Conservation (phyloP, 2,329 filamentous ascomycete genomes). For the Fusarium poae region DNA sequence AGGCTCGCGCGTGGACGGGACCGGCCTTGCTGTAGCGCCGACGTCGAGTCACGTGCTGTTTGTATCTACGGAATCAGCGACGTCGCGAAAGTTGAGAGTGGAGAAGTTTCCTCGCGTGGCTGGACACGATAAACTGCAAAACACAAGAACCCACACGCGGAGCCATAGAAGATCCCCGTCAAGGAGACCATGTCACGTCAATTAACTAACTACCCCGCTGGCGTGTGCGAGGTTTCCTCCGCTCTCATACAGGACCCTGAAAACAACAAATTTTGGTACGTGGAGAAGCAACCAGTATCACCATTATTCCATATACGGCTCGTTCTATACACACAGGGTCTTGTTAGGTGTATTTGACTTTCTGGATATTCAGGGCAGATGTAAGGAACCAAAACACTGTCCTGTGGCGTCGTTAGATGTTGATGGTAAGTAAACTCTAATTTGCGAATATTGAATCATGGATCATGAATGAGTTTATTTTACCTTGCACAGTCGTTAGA, state of each 20-base stretch:
- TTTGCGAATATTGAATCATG: constrained; percentile 12
- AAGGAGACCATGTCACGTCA: constrained; percentile 37
- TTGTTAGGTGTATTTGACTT: constrained; percentile 21
- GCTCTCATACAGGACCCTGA: constrained; percentile 37
- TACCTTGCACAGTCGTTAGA: constrained; percentile 12
- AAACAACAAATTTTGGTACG: constrained; percentile 22
- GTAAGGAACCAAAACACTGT: constrained; percentile 10
- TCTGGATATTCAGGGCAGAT: constrained; percentile 9
- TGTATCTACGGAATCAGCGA: background rate
- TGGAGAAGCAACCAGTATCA: constrained; percentile 29
- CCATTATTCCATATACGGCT: background rate
- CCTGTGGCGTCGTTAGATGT: constrained; percentile 28
- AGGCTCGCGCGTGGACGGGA: constrained; percentile 41
- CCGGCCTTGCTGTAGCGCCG: constrained; percentile 34
- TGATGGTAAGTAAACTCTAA: constrained; percentile 26
- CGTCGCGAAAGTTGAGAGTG: constrained; percentile 3
- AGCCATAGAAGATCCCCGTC: constrained; percentile 36
- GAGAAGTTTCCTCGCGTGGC: constrained; percentile 26
- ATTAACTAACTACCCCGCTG: constrained; percentile 45
- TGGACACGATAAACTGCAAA: constrained; percentile 33
- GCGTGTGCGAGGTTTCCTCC: constrained; percentile 34
- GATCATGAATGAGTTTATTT: constrained; percentile 8
- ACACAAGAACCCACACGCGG: constrained; percentile 40
- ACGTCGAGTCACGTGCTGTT: constrained; percentile 32
- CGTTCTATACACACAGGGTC: constrained; percentile 18